A percentile compares a stretch with the other conserved stretches of the same genome.
These are phyloP conservation scores for Solanum peruvianum DNA, from an alignment of 257 asterid genomes.

Conservation along the genomic window DNA sequence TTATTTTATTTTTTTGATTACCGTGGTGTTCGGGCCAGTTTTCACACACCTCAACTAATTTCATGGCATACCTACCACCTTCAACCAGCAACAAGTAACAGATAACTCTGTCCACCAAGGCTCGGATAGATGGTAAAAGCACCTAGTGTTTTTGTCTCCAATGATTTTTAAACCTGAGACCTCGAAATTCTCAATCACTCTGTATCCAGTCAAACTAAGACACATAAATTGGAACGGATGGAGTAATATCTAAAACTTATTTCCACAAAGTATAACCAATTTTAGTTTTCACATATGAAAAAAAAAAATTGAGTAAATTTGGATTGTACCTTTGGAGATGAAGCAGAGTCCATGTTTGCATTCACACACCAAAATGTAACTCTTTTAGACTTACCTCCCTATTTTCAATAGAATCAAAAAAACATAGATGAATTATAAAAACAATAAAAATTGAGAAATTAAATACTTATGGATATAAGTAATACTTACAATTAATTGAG, in stretches of 20 bases:
- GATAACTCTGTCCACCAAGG: not conserved
- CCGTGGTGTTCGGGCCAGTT: not conserved
- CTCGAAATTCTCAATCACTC: accelerated
- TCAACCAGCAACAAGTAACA: not conserved
- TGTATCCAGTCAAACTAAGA: not conserved
- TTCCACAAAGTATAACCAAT: not conserved
- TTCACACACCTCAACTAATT: not conserved
- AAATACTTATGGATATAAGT: not conserved
- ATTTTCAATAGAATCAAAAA: not conserved
- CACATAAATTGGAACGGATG: not conserved
- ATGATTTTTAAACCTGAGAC: not conserved
- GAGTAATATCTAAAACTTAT: not conserved
- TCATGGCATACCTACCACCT: not conserved
- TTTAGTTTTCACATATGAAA: not conserved
- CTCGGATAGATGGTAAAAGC: accelerated
- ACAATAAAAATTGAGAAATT: not conserved
- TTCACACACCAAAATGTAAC: slow-evolving; percentile 22
- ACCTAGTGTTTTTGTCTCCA: not conserved
- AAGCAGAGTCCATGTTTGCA: slow-evolving; percentile 14
- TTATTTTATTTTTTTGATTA: too few relatives aligned
- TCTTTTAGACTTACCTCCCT: slow-evolving; percentile 27
- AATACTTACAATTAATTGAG: slow-evolving; percentile 17
- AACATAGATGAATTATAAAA: not conserved
- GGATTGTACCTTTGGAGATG: slow-evolving; percentile 31
- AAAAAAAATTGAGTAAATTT: not conserved